Conservation (phyloP, 352 stramenopile genomes). For the Pythium plurisporium region DNA sequence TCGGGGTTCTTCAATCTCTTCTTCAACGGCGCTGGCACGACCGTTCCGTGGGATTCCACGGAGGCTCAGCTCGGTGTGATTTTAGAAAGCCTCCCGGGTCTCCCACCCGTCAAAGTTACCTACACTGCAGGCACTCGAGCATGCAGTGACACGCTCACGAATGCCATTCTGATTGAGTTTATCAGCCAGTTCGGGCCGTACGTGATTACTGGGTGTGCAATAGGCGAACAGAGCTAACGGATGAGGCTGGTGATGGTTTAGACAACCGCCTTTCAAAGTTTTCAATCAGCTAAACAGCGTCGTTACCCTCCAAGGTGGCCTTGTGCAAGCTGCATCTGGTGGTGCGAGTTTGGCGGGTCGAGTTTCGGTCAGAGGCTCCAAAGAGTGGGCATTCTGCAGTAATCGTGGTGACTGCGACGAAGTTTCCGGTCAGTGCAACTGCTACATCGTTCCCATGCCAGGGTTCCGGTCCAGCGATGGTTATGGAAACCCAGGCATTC, state of each 20-base stretch:
- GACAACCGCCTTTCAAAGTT: slow-evolving; percentile 57
- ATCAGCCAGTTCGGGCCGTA: slow-evolving; percentile 54
- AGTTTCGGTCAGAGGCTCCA: slow-evolving; percentile 70
- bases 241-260: slow-evolving; percentile 7
- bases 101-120: slow-evolving; percentile 43
- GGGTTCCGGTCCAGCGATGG: slow-evolving; percentile 80
- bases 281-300: slow-evolving; percentile 33
- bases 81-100: slow-evolving; percentile 31
- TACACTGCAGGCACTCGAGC: slow-evolving; percentile 34
- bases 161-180: slow-evolving; percentile 67
- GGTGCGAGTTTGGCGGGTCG: slow-evolving; percentile 36
- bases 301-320: slow-evolving; percentile 38
- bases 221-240: neutral
- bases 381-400: slow-evolving; percentile 87
- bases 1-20: slow-evolving; percentile 63
- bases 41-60: slow-evolving; percentile 53
- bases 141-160: slow-evolving; percentile 37
- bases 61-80: slow-evolving; percentile 44
- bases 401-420: slow-evolving; percentile 86
- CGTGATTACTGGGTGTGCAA: slow-evolving; percentile 1
- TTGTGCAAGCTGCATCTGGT: slow-evolving; percentile 42
- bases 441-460: slow-evolving; percentile 62
- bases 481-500: slow-evolving; percentile 78
- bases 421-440: slow-evolving; percentile 45
- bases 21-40: slow-evolving; percentile 50